phyloP scores from a whole-genome alignment of 2,329 filamentous ascomycete genomes.

The Aspergillus glaucus region DNA sequence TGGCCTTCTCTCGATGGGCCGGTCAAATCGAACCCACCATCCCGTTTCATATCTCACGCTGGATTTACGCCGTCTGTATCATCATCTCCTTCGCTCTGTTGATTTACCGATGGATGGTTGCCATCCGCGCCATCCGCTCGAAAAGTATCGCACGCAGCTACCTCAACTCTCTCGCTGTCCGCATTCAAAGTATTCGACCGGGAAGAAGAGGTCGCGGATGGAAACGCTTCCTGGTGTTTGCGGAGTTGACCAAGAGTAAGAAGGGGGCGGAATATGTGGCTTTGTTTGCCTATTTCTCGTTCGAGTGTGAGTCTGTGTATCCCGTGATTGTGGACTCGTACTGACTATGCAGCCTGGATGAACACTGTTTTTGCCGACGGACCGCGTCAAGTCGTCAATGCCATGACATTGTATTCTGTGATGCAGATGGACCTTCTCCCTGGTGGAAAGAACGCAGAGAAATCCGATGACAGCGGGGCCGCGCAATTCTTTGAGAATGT shows the following conservation, averaged over 20 bases:
- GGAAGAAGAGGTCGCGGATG: constrained; percentile 67
- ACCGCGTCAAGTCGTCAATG: constrained; percentile 86
- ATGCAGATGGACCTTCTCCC: constrained; percentile 69
- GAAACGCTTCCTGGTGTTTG: constrained; percentile 86
- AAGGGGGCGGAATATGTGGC: constrained; percentile 88
- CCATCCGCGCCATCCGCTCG: constrained; percentile 71
- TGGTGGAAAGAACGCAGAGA: constrained; percentile 43
- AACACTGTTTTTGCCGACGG: constrained; percentile 86
- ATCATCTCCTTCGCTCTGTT: constrained; percentile 82
- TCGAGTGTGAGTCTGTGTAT: constrained; percentile 46
- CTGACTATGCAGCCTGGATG: constrained; percentile 62
- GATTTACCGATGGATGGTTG: constrained; percentile 70
- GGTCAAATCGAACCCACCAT: constrained; percentile 74
- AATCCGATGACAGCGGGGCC: constrained; percentile 52
- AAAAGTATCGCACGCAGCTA: constrained; percentile 89
- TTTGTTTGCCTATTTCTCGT: constrained; percentile 82
- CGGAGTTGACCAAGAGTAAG: constrained; percentile 81
- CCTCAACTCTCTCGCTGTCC: constrained; percentile 77
- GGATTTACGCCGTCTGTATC: constrained; percentile 92
- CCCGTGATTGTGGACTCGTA: neutral
- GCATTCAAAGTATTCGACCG: constrained; percentile 74
- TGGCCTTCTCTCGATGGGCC: constrained; percentile 85
- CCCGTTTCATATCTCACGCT: constrained; percentile 72
- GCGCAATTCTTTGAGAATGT: constrained; percentile 80
- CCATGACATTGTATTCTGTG: constrained; percentile 78